Evolutionary conservation across 306 rosid species (phyloP), one percentile per base, ranked within the genome.

Genomic region (Castanopsis chinensis): DNA sequence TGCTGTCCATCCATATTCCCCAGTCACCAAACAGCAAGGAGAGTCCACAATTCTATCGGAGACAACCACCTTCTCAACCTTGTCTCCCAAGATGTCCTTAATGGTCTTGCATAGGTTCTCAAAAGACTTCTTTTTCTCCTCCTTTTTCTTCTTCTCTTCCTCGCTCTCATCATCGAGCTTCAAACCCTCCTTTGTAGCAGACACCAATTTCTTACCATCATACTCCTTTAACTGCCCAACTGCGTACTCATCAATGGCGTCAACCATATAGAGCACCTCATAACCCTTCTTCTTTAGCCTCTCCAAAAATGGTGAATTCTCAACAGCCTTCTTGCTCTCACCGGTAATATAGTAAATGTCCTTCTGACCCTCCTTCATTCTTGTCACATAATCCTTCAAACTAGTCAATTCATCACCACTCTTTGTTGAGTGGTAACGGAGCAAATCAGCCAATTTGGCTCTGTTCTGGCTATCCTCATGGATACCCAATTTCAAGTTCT

Each of bases 381-480:
- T 69, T 1, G 90, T 91, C 0, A 89, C 96, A 1, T 91, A 91
- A 41, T 89, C 96, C 79, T 91, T 91, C 86, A 91, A 79, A 67
- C 95, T 91, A 2, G 95, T 91, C 83, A 91, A 1, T 61, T 91
- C 92, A 20, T 91, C 96, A 5, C 92, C 96, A 25, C 93, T 91
- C 75, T 89, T 89, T 10, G 96, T 91, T 1, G 96, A 91, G 73
- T 89, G 81, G 69, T 85, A 91, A 2, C 96, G 84, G 5, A 91
- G 96, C 60, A 91, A 79, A 59, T 89, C 96, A 18, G 96, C 91
- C 54, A 91, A 37, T 45, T 91, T 91, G 3, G 87, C 61, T 53
- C 96, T 86, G 86, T 91, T 91, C 73, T 89, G 96, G 72, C 96
- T 91, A 56, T 91, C 96, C 35, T 91, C 96, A 0, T 89, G 96